Conservation (phyloP, 2,329 filamentous ascomycete genomes). For the Xylariaceae sp. region DNA sequence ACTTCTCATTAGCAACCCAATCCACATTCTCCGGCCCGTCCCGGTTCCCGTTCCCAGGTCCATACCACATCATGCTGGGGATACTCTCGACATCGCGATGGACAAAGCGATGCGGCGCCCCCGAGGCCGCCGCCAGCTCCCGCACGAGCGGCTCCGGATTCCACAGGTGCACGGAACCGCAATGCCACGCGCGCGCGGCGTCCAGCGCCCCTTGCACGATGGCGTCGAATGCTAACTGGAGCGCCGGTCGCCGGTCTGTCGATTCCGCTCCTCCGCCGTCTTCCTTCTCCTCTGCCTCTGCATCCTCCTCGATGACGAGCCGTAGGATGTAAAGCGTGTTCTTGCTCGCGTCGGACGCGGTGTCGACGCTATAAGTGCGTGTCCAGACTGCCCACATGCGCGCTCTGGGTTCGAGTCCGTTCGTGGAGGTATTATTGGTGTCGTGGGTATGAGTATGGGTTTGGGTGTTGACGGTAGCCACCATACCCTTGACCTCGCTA, state of each 20-base stretch:
- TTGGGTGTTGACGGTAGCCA: slow-evolving; percentile 39
- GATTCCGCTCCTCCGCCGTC: neutral
- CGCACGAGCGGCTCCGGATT: slow-evolving; percentile 60
- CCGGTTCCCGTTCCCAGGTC: slow-evolving; percentile 40
- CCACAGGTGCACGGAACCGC: slow-evolving; percentile 72
- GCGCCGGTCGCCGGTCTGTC: slow-evolving; percentile 25
- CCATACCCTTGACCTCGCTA: slow-evolving; percentile 64
- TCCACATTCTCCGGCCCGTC: slow-evolving; percentile 45
- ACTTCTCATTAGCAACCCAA: slow-evolving; percentile 74
- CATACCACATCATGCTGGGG: slow-evolving; percentile 67
- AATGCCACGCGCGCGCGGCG: slow-evolving; percentile 66
- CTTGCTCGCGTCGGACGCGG: slow-evolving; percentile 41
- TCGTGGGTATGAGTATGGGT: neutral
- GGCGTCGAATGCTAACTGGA: slow-evolving; percentile 51
- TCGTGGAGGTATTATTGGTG: neutral
- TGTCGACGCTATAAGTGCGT: slow-evolving; percentile 54
- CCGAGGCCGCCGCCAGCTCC: slow-evolving; percentile 41
- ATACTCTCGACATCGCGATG: slow-evolving; percentile 62
- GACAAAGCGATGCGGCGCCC: slow-evolving; percentile 45
- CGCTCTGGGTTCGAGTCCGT: slow-evolving; percentile 18
- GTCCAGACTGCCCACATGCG: slow-evolving; percentile 73
- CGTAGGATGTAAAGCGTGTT: slow-evolving; percentile 67
- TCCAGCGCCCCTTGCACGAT: slow-evolving; percentile 62
- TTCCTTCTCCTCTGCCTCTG: slow-evolving; percentile 24
- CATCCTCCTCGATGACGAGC: slow-evolving; percentile 54